Evolutionary conservation across 768 basidiomycete species (phyloP), one percentile per base, ranked within the genome.

Genomic region (Lactarius evosmus): DNA sequence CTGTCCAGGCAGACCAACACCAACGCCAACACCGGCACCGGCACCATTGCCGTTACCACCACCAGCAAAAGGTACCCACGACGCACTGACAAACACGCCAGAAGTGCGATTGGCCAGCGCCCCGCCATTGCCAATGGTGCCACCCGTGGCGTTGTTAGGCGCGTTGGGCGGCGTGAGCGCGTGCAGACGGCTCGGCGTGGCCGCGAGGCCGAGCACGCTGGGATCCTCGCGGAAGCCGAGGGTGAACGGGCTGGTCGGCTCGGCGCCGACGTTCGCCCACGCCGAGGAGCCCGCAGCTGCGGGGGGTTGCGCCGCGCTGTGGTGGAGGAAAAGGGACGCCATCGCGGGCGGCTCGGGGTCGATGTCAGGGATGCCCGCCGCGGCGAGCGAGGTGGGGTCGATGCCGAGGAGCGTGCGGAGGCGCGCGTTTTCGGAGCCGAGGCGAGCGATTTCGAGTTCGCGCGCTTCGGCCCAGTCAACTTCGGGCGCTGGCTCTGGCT

Each of bases 391-490:
- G 29, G 74, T 80, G 38, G 78, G 74, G 74, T 91, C 88, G 65
- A 98, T 93, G 19, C 83, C 85, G 52, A 99, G 77, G 75, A 89
- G 73, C 70, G 80, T 80, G 56, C 96, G 80, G 56, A 99, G 77
- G 61, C 85, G 81, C 50, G 83, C 82, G 72, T 99, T 99, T 77
- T 98, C 96, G 56, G 77, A 77, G 73, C 89, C 87, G 49, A 99
- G 76, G 55, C 95, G 82, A 11, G 81, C 70, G 58, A 99, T 92
- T 77, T 98, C 97, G 66, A 78, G 76, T 73, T 98, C 96, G 65
- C 97, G 83, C 73, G 93, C 91, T 63, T 88, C 67, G 2, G 91
- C 87, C 92, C 96, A 98, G 74, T 98, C 94, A 46, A 80, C 67
- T 32, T 79, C 74, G 11, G 78, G 69, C 27, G 72, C 70, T 33